Evolutionary conservation across 2,329 filamentous ascomycete genomes (phyloP), one percentile per base, ranked within the genome.

Genomic region (Chaetomiaceae sp.): DNA sequence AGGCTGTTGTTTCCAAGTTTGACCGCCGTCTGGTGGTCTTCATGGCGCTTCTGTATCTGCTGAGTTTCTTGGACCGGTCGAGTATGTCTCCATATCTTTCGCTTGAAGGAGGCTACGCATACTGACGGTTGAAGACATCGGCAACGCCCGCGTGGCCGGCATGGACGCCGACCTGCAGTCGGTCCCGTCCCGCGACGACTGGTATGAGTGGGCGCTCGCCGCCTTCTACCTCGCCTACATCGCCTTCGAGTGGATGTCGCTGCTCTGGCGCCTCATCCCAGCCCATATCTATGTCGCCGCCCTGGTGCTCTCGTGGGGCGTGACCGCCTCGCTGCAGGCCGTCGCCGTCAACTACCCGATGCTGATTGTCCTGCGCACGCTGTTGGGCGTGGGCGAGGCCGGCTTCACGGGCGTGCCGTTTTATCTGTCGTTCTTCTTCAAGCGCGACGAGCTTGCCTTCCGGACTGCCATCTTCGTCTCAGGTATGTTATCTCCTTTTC

Each of bases 401-500:
- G 82, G 78, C 2, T 84, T 84, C 52, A 74, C 76, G 0, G 79
- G 79, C 3, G 73, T 83, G 30, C 80, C 80, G 0, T 78, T 79
- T 49, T 84, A 82, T 54, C 64, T 83, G 26, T 80, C 77, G 14
- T 81, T 81, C 64, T 83, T 83, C 63, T 83, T 77, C 62, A 76
- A 72, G 57, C 65, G 77, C 29, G 68, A 78, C 36, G 91, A 97
- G 64, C 70, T 96, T 27, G 91, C 90, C 0, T 84, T 93, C 50
- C 74, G 90, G 30, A 93, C 86, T 0, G 90, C 88, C 18, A 75
- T 95, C 2, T 94, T 95, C 65, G 83, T 96, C 44, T 89, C 87
- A 1, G 87, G 71, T 74, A 59, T 38, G n/a, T n/a, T n/a, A 65
- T 60, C 15, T 51, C 40, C 51, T 49, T 41, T 52, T 48, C n/a